Evolutionary conservation across 148 eudicot genomes (phyloP).

Genomic region (Amaranthus palmeri): DNA sequence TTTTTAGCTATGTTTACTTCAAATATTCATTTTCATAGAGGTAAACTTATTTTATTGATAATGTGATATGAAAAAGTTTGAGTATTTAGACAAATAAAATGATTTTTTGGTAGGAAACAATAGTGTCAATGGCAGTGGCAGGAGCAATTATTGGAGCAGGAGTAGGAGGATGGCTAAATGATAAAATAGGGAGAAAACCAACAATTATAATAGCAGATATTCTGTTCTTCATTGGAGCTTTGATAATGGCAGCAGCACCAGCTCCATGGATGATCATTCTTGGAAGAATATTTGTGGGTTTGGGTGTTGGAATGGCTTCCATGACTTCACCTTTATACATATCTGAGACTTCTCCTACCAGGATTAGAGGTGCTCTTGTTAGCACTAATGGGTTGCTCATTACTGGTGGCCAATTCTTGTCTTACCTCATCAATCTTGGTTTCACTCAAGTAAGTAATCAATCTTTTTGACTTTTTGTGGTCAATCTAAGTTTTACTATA

Average conservation of each 20-base stretch:
- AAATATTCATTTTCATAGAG: no score
- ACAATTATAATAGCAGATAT: conserved; percentile 32
- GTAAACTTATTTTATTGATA: background rate
- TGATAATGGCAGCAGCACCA: conserved; percentile 32
- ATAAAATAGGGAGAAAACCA: conserved; percentile 33
- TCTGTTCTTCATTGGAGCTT: conserved; percentile 34
- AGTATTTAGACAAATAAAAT: background rate
- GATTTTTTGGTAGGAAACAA: conserved; percentile 31
- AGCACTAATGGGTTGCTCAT: conserved; percentile 40
- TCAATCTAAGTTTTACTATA: no score
- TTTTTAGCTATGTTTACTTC: no score
- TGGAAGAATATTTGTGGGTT: conserved; percentile 33
- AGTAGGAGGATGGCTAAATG: conserved; percentile 38
- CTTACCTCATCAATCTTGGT: conserved; percentile 37
- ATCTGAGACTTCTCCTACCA: conserved; percentile 39
- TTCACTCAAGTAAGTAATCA: conserved; percentile 32
- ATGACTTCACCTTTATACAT: conserved; percentile 44
- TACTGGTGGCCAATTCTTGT: conserved; percentile 37
- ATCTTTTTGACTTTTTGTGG: background rate
- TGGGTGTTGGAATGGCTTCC: conserved; percentile 42
- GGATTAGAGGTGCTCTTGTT: conserved; percentile 41
- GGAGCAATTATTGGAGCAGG: conserved; percentile 42
- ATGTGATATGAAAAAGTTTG: background rate
- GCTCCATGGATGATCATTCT: conserved; percentile 43
- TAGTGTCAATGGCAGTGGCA: conserved; percentile 39